Base-by-base conservation (phyloP, 108 stramenopile species). In the Bacterosira constricta region DNA sequence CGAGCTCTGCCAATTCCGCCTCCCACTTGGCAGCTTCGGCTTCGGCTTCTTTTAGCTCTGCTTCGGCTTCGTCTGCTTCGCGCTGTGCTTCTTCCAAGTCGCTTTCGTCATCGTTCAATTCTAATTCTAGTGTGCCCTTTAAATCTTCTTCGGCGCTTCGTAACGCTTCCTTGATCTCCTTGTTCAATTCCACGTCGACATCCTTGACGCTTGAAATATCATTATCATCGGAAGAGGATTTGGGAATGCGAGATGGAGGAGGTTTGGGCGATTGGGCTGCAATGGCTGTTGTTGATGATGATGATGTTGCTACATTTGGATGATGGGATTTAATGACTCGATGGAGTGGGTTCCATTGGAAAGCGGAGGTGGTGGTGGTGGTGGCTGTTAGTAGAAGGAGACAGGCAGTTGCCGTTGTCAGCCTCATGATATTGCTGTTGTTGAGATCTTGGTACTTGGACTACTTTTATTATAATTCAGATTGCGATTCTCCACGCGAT, bases 21-120 rank as follows among this genome's bases (percentile, higher is more conserved):
- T 77, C 65, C 42, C 71, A 34, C 17, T 30, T 29, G 6, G 41
- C 64, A 4, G 52, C 68, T 31, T 77, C 63, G 15, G 32, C 52
- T 39, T 81, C 75, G 17, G 66, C 60, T 30, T 38, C 11, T 0
- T 35, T 65, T n/a, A 66, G 42, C 36, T 50, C 23, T 3, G 18
- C 50, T 27, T 66, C 58, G 29, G 66, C 66, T 36, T 66, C 66
- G n/a, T 63, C 62, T 11, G 61, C 61, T 26, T 73, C 71, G 1
- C 44, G 29, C 35, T 57, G 63, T 10, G 72, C 72, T 41, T 63
- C 54, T 6, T 41, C 9, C 26, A 55, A 41, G 1, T 46, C 62
- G 11, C 23, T 3, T 27, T 54, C 39, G 35, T 64, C 42, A 20
- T 47, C 62, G 27, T 63, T 44, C 6, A 1, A n/a, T 11, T 27